Percentiles rank a stretch among this genome's conserved stretches.
phyloP scores from a whole-genome alignment of 73 alveolate genomes.

The Paramecium tetraurelia region DNA sequence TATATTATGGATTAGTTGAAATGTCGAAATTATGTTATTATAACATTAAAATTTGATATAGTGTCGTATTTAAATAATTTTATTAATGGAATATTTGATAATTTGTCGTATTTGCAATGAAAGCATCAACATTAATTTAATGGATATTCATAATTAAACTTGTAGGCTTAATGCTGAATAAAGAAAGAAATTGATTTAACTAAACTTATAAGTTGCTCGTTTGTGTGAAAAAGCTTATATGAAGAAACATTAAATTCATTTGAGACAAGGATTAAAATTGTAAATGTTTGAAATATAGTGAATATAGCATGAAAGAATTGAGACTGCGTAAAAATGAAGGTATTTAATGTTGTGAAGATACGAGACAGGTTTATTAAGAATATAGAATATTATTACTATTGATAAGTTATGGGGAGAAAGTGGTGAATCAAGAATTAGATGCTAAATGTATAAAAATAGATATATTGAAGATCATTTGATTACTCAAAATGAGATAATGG shows the following conservation, averaged over 20 bases:
- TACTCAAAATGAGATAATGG: conserved; percentile 13
- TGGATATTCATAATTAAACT: not conserved
- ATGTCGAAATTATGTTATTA: not conserved
- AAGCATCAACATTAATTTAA: not conserved
- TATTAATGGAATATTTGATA: conserved; percentile 8
- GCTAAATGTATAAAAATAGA: not conserved
- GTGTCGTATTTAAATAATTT: not conserved
- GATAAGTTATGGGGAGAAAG: conserved; percentile 34
- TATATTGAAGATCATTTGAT: not conserved
- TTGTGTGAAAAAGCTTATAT: conserved; percentile 27
- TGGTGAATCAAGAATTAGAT: conserved; percentile 10
- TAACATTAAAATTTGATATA: not conserved
- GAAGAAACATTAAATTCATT: not conserved
- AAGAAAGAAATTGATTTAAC: not conserved
- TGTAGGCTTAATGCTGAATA: conserved; percentile 12
- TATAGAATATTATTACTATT: conserved; percentile 18
- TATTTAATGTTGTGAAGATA: not conserved
- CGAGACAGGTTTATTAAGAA: not conserved
- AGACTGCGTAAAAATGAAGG: not conserved
- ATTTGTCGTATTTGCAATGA: conserved; percentile 38
- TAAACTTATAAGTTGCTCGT: not conserved
- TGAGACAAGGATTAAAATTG: conserved; percentile 11
- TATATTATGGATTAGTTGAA: not conserved
- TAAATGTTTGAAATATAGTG: not conserved
- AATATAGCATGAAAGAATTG: conserved; percentile 15